These are phyloP conservation scores for Candida anglica DNA, from an alignment of 805 yeast species.

Conservation along the genomic window DNA sequence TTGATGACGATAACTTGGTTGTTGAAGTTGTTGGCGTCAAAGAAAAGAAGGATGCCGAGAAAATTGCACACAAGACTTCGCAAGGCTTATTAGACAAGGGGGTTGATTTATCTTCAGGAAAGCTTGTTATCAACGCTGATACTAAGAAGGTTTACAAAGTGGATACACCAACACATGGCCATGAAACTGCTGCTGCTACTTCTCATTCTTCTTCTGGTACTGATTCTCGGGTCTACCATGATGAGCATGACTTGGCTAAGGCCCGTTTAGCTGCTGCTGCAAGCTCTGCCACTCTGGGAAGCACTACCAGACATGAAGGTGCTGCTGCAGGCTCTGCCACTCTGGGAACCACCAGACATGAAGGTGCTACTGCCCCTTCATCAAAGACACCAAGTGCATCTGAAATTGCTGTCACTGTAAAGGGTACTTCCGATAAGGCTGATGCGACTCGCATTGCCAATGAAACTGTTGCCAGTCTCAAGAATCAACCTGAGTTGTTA, in stretches of 20 bases:
- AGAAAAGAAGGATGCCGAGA: constrained; percentile 24
- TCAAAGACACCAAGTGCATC: not conserved
- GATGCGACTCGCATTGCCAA: constrained; percentile 25
- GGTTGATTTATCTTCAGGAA: constrained; percentile 29
- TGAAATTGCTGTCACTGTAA: constrained; percentile 27
- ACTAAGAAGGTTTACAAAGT: constrained; percentile 29
- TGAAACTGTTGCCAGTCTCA: constrained; percentile 19
- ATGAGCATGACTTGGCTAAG: constrained; percentile 4
- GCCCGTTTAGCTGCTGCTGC: constrained; percentile 6
- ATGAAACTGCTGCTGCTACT: not conserved
- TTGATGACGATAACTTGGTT: constrained; percentile 9
- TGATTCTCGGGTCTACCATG: constrained; percentile 1
- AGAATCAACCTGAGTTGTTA: constrained; percentile 18
- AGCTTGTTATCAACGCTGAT: constrained; percentile 28
- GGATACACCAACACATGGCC: constrained; percentile 4
- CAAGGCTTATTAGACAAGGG: constrained; percentile 26
- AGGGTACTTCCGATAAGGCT: constrained; percentile 19
- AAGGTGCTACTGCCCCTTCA: constrained; percentile 1
- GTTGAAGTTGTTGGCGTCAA: constrained; percentile 35
- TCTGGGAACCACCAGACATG: not conserved
- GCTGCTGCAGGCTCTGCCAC: not conserved
- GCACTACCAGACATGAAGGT: not conserved
- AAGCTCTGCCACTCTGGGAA: constrained; percentile 1
- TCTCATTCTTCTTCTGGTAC: constrained; percentile 1
- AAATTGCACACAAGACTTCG: constrained; percentile 28